A percentile compares a stretch with the other conserved stretches of the same genome.
Conservation (phyloP, 2,329 filamentous ascomycete species). For the Penicillium crustosum region DNA sequence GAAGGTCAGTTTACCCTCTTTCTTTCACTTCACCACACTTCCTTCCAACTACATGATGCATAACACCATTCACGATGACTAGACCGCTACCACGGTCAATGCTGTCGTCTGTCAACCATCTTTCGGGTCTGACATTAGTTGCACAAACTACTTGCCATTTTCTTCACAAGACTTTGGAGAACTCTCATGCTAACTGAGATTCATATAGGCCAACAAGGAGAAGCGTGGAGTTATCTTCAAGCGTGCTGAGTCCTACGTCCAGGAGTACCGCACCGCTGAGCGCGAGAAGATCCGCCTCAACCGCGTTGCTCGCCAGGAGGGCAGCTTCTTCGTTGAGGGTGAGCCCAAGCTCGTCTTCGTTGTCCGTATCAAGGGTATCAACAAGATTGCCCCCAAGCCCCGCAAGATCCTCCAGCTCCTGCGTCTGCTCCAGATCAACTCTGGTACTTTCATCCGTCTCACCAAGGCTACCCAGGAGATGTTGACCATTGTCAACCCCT, state of each 20-base stretch:
- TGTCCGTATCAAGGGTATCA: slow-evolving; percentile 99
- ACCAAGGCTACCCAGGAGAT: slow-evolving; percentile 98
- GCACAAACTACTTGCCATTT: slow-evolving; percentile 16
- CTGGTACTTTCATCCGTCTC: slow-evolving; percentile 94
- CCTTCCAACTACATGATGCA: slow-evolving; percentile 67
- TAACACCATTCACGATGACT: slow-evolving; percentile 77
- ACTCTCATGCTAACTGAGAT: slow-evolving; percentile 30
- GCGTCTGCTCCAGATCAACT: slow-evolving; percentile 99
- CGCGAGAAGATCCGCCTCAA: slow-evolving; percentile 95
- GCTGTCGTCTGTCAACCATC: slow-evolving; percentile 73
- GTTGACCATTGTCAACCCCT: slow-evolving; percentile 98
- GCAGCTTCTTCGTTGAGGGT: slow-evolving; percentile 89
- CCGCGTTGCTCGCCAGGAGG: slow-evolving; percentile 86
- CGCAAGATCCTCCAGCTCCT: slow-evolving; percentile 99
- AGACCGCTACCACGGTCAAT: slow-evolving; percentile 77
- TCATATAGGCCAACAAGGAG: slow-evolving; percentile 85
- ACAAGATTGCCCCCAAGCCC: slow-evolving; percentile 99
- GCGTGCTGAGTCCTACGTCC: slow-evolving; percentile 99
- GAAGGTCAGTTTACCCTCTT: slow-evolving; percentile 63
- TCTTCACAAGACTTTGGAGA: slow-evolving; percentile 11
- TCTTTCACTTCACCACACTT: background rate
- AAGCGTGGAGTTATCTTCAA: slow-evolving; percentile 99
- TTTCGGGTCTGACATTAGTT: slow-evolving; percentile 70
- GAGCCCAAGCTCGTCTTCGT: slow-evolving; percentile 98
- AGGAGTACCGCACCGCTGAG: slow-evolving; percentile 98